Conservation (phyloP, 2,329 filamentous ascomycete genomes). For the Aspergillus glaucus region DNA sequence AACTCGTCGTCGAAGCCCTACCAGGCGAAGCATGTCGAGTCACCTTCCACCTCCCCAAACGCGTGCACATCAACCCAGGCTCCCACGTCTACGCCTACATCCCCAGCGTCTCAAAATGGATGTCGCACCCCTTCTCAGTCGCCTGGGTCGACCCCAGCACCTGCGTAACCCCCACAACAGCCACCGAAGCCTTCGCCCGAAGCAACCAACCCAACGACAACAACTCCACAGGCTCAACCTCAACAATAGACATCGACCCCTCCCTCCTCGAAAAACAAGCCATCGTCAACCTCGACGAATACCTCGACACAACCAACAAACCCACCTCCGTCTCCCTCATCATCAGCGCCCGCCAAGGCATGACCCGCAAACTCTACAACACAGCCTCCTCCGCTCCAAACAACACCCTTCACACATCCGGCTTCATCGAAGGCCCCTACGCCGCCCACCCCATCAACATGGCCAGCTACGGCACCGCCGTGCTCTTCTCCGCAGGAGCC, state of each 20-base stretch:
- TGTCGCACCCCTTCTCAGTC: slow-evolving; percentile 45
- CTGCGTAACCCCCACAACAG: slow-evolving; percentile 17
- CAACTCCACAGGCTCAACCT: slow-evolving; percentile 5
- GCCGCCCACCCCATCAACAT: slow-evolving; percentile 52
- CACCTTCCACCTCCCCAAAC: slow-evolving; percentile 53
- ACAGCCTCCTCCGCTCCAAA: slow-evolving; percentile 45
- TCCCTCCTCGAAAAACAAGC: slow-evolving; percentile 30
- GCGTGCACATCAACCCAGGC: slow-evolving; percentile 49
- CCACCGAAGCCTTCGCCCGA: slow-evolving; percentile 10
- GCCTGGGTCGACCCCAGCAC: slow-evolving; percentile 39
- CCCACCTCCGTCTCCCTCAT: slow-evolving; percentile 49
- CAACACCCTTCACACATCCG: slow-evolving; percentile 43
- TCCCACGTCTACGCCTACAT: slow-evolving; percentile 58
- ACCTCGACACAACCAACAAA: slow-evolving; percentile 15
- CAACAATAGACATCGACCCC: slow-evolving; percentile 4
- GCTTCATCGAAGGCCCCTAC: slow-evolving; percentile 60
- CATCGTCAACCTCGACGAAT: slow-evolving; percentile 16
- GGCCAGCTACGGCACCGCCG: slow-evolving; percentile 57
- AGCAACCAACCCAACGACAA: slow-evolving; percentile 6
- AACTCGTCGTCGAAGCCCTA: slow-evolving; percentile 52
- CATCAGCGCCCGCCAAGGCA: slow-evolving; percentile 55
- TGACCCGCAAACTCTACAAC: slow-evolving; percentile 57
- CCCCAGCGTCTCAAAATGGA: slow-evolving; percentile 43
- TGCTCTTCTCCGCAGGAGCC: slow-evolving; percentile 60
- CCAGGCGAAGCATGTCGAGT: slow-evolving; percentile 55